These are phyloP conservation scores for Termitomyces sp. DNA, from an alignment of 768 basidiomycete species.

Conservation along the genomic window DNA sequence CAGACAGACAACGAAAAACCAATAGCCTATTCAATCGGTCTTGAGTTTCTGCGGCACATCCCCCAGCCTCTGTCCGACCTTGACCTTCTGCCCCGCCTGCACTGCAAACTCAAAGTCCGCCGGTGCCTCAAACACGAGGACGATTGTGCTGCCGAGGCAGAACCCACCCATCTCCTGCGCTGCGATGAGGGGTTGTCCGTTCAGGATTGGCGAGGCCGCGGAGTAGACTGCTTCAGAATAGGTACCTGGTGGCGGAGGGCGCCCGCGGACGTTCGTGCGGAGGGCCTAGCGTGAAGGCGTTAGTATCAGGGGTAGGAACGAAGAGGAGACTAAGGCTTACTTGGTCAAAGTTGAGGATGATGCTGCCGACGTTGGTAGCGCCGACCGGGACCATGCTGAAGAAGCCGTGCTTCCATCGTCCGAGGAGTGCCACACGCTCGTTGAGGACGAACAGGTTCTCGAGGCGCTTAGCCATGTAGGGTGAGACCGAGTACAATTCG, in stretches of 20 bases:
- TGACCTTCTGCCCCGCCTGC: slow-evolving; percentile 75
- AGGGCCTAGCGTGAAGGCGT: slow-evolving; percentile 46
- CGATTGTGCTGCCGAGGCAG: slow-evolving; percentile 91
- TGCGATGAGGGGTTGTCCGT: slow-evolving; percentile 80
- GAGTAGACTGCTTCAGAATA: slow-evolving; percentile 92
- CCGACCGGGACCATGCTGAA: slow-evolving; percentile 98
- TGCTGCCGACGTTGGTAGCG: slow-evolving; percentile 96
- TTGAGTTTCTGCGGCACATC: slow-evolving; percentile 34
- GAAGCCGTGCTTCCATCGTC: slow-evolving; percentile 93
- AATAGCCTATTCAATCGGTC: slow-evolving; percentile 16
- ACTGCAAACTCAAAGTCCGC: slow-evolving; percentile 73
- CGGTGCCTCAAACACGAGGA: slow-evolving; percentile 95
- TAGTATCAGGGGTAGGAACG: neutral
- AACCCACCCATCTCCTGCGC: slow-evolving; percentile 99
- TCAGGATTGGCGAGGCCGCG: slow-evolving; percentile 72
- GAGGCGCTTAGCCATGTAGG: slow-evolving; percentile 89
- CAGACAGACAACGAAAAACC: neutral
- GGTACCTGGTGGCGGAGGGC: slow-evolving; percentile 71
- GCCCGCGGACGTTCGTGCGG: slow-evolving; percentile 81
- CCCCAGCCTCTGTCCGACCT: slow-evolving; percentile 81
- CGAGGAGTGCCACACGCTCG: slow-evolving; percentile 92
- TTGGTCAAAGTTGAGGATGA: slow-evolving; percentile 93
- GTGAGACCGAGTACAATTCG: slow-evolving; percentile 94
- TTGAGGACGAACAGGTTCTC: slow-evolving; percentile 96
- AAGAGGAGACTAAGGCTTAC: slow-evolving; percentile 24